Base-by-base conservation (phyloP, 2,329 filamentous ascomycete genomes). In the Xylaria sp. region DNA sequence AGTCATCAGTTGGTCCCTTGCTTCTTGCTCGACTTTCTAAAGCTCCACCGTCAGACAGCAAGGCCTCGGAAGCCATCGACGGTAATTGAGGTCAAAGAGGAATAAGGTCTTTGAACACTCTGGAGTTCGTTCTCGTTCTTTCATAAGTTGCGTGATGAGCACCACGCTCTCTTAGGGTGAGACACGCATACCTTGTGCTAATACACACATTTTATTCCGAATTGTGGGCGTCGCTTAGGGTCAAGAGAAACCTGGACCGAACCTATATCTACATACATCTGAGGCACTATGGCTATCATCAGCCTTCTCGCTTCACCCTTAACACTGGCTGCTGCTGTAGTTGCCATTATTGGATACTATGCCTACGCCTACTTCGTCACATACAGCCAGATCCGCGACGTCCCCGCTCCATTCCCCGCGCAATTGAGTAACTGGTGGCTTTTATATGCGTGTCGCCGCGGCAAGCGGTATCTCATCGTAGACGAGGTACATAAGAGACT, bases 361-460 rank as follows among this genome's bases (percentile, higher is more conserved):
- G 61, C 90, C 10, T 85, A 89, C 63, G 84, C 88, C 0, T 91
- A 90, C 78, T 79, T 91, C 32, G 81, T 87, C 65, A 91, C 89
- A 25, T 84, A 82, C 67, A 60, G 76, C 3, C 76, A 81, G 67
- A 83, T 89, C 70, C 78, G 87, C 79, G 74, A 78, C 73, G 86
- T 93, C 18, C 90, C 90, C 0, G 86, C 86, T 0, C 90, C 91
- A 0, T 89, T 91, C 73, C 85, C 88, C 0, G 87, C 87, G 0
- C 84, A 85, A 41, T 93, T 94, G 79, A 89, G 90, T 37, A 94
- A 94, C 74, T 81, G 97, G 34, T 98, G 94, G 94, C 87, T 97
- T 25, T 80, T 97, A 59, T 82, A 84, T 9, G 86, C 90, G 13
- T 84, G 83, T 63, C 89, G 94, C 1, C 84, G 87, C 3, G 94